phyloP scores from a whole-genome alignment of 2,329 filamentous ascomycete species.

The Magnaporthiopsis rhizophila region DNA sequence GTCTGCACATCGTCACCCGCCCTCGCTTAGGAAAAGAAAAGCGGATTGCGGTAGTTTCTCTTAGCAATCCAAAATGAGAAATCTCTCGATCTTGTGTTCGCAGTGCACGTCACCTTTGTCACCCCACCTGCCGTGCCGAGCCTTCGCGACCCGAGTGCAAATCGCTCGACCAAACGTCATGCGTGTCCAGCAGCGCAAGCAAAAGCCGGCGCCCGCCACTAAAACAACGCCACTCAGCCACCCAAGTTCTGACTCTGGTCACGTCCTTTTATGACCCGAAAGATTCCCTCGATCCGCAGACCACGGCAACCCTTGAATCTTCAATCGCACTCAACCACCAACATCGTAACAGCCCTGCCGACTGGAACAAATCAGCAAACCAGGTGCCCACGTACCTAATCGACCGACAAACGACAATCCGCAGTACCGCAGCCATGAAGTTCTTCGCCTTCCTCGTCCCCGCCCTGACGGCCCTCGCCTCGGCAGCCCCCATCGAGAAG shows the following conservation, averaged over 20 bases:
- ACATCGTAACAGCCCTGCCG: neutral
- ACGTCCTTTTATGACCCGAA: too few relatives aligned
- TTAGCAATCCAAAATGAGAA: neutral
- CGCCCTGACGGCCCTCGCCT: constrained; percentile 49
- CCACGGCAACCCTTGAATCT: neutral
- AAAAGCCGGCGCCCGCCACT: too few relatives aligned
- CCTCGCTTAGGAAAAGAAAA: neutral
- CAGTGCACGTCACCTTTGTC: neutral
- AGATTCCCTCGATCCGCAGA: too few relatives aligned
- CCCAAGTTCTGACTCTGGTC: too few relatives aligned
- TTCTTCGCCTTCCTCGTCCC: constrained; percentile 44
- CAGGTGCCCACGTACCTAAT: neutral
- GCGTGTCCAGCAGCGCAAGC: too few relatives aligned
- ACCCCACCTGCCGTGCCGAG: too few relatives aligned
- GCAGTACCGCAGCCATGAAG: constrained; percentile 48
- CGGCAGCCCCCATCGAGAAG: constrained; percentile 53
- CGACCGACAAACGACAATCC: neutral
- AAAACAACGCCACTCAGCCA: too few relatives aligned
- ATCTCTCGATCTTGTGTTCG: neutral
- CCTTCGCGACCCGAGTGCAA: too few relatives aligned
- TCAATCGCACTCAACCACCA: neutral
- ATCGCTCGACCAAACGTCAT: too few relatives aligned
- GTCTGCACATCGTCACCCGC: neutral
- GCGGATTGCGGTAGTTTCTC: neutral
- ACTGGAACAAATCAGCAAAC: neutral